These are phyloP conservation scores for Tulasnella calospora DNA, from an alignment of 768 basidiomycete genomes.

Conservation along the genomic window DNA sequence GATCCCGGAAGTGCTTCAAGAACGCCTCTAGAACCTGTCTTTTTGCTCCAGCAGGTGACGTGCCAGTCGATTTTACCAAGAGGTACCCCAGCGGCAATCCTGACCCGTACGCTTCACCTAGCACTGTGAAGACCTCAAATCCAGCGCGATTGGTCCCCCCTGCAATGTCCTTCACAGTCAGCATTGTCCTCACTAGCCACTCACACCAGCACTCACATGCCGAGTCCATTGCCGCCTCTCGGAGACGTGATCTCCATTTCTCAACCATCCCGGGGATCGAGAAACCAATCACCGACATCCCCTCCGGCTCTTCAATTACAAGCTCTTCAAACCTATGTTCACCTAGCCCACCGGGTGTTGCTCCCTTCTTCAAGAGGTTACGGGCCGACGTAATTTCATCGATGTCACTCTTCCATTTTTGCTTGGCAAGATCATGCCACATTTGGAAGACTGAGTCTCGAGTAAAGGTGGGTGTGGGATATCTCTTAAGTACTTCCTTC, in stretches of 20 bases:
- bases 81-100: slow-evolving; percentile 32
- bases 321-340: not conserved
- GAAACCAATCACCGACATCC: slow-evolving; percentile 32
- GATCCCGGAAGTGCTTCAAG: slow-evolving; percentile 31
- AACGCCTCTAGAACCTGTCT: slow-evolving; percentile 31
- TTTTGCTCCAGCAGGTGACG: not conserved
- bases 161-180: slow-evolving; percentile 22
- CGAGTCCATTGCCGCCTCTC: slow-evolving; percentile 36
- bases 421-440: slow-evolving; percentile 26
- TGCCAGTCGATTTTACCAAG: slow-evolving; percentile 19
- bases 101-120: slow-evolving; percentile 38
- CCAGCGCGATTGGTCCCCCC: slow-evolving; percentile 38
- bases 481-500: not conserved
- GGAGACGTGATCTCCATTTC: slow-evolving; percentile 31
- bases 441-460: slow-evolving; percentile 27
- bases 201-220: slow-evolving; percentile 32
- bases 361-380: not conserved
- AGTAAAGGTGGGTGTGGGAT: slow-evolving; percentile 5
- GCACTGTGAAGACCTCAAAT: slow-evolving; percentile 37
- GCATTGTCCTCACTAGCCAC: not conserved
- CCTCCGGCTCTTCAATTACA: not conserved
- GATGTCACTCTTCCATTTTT: not conserved
- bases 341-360: not conserved
- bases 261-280: slow-evolving; percentile 32
- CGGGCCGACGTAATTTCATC: not conserved